phyloP scores from a whole-genome alignment of 495 filamentous ascomycete genomes.

The Xylaria flabelliformis region DNA sequence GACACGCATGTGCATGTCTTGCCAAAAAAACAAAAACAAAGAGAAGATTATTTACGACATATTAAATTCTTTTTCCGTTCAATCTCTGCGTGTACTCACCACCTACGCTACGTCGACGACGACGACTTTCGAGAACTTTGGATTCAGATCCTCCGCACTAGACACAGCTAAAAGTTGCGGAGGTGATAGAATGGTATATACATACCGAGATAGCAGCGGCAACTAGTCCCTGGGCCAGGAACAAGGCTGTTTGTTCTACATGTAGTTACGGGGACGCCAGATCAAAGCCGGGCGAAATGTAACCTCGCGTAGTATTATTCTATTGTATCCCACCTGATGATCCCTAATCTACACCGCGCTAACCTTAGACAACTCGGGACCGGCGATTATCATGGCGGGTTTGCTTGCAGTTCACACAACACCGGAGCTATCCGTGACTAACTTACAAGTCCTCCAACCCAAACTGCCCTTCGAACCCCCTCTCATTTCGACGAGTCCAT shows the following conservation, averaged over 20 bases:
- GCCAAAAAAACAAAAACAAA: neutral
- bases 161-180: neutral
- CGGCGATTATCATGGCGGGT: neutral
- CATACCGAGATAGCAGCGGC: constrained; percentile 1
- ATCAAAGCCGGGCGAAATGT: neutral
- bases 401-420: neutral
- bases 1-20: neutral
- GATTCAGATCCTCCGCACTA: neutral
- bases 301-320: neutral
- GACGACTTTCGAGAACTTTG: neutral
- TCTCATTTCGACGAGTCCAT: neutral
- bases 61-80: neutral
- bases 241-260: constrained; percentile 8
- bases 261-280: neutral
- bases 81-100: neutral
- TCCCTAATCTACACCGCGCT: neutral
- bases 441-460: neutral
- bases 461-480: neutral
- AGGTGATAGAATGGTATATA: neutral
- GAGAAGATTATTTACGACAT: too few relatives aligned
- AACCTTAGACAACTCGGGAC: neutral
- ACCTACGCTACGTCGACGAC: too few relatives aligned
- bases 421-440: neutral
- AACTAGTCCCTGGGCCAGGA: neutral
- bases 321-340: neutral